Evolutionary conservation across 1,284 basidiomycete species (phyloP).

Genomic region (Fomitopsis schrenkii): DNA sequence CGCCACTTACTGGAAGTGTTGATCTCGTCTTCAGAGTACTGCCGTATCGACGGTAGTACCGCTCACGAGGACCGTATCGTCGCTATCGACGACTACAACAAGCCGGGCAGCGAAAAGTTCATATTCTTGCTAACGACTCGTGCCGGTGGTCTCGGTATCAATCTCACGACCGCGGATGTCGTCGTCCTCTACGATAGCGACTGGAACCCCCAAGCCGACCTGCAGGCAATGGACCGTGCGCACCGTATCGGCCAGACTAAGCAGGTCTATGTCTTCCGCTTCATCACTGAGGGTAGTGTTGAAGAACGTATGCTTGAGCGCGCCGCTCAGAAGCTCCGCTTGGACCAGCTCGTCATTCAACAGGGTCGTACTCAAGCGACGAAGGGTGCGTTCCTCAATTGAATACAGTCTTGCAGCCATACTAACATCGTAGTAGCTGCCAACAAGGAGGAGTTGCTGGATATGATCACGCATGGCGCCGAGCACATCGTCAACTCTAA

Average conservation of each 20-base stretch:
- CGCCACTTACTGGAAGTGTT: not conserved
- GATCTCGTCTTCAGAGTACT: conserved; percentile 66
- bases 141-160: conserved; percentile 98
- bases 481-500: conserved; percentile 90
- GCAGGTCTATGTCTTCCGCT: conserved; percentile 97
- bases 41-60: conserved; percentile 94
- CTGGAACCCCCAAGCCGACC: conserved; percentile 98
- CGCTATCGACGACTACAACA: conserved; percentile 98
- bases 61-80: conserved; percentile 95
- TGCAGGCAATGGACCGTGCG: conserved; percentile 99
- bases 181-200: conserved; percentile 98
- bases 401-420: not conserved
- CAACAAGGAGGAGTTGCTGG: conserved; percentile 94
- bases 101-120: conserved; percentile 92
- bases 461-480: conserved; percentile 98
- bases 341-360: conserved; percentile 98
- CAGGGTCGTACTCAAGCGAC: conserved; percentile 79
- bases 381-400: conserved; percentile 43
- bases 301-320: conserved; percentile 97
- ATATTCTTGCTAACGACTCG: conserved; percentile 97
- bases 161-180: conserved; percentile 92
- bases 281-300: conserved; percentile 95
- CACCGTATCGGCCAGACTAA: conserved; percentile 99
- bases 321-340: conserved; percentile 92
- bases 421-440: conserved; percentile 48